phyloP scores from a whole-genome alignment of 345 rosid genomes.

The Gossypium anomalum region DNA sequence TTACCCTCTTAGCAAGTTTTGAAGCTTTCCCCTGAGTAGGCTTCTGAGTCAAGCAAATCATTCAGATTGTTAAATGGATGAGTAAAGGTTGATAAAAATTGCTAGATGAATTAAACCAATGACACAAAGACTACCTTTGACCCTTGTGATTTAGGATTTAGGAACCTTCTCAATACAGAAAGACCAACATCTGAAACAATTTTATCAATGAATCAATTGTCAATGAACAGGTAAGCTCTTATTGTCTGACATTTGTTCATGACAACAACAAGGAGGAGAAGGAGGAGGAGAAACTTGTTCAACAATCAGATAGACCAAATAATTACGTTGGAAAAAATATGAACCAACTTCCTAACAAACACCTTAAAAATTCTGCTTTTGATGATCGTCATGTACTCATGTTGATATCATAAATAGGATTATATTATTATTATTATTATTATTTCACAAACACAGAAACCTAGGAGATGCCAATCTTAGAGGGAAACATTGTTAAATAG shows the following conservation, averaged over 20 bases:
- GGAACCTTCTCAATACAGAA: slow-evolving; percentile 77
- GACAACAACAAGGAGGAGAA: no score
- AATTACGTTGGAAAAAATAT: not conserved
- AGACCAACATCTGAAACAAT: slow-evolving; percentile 86
- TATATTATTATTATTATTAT: not conserved
- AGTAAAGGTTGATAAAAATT: slow-evolving; percentile 15
- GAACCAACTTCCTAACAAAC: not conserved
- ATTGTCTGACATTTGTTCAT: not conserved
- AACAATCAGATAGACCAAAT: not conserved
- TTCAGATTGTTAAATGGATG: slow-evolving; percentile 41
- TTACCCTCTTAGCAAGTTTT: slow-evolving; percentile 94
- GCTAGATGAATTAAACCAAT: not conserved
- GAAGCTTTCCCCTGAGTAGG: slow-evolving; percentile 65
- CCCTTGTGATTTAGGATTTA: slow-evolving; percentile 45
- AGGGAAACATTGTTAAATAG: not conserved
- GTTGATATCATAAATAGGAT: not conserved
- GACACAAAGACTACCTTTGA: slow-evolving; percentile 50
- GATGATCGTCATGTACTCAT: not conserved
- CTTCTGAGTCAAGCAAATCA: slow-evolving; percentile 70
- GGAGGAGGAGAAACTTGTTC: not conserved
- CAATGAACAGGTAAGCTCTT: slow-evolving; percentile 7
- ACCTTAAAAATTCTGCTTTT: not conserved
- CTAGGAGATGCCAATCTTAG: not conserved
- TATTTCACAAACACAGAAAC: not conserved
- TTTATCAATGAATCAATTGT: slow-evolving; percentile 13